Percentiles rank a stretch among this genome's conserved stretches.
These are phyloP conservation scores for Plectosphaerella cucumerina DNA, from an alignment of 2,329 filamentous ascomycete species.

Conservation along the genomic window DNA sequence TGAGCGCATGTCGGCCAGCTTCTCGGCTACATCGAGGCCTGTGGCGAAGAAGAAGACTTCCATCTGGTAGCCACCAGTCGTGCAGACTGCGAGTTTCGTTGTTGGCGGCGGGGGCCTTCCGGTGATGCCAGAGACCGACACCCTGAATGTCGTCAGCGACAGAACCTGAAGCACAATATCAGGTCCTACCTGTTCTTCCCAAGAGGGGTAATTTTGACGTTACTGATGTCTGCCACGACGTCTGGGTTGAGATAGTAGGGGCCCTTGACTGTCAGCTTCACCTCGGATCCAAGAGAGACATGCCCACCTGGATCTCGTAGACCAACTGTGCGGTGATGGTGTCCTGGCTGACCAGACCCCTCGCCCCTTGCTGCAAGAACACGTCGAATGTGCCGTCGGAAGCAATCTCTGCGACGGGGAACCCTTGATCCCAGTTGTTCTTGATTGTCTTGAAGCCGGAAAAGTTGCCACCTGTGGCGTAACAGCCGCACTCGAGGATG, in stretches of 20 bases:
- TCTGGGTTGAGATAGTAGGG: conserved; percentile 44
- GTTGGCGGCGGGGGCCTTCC: conserved; percentile 33
- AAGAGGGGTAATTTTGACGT: conserved; percentile 30
- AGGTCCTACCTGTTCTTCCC: conserved; percentile 8
- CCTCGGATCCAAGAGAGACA: too few relatives aligned
- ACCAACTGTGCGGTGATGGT: conserved; percentile 40
- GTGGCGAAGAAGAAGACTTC: conserved; percentile 21
- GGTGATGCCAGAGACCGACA: conserved; percentile 29
- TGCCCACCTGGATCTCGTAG: conserved; percentile 38
- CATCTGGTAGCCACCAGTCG: conserved; percentile 30
- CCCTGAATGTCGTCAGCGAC: conserved; percentile 14
- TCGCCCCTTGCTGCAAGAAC: conserved; percentile 25
- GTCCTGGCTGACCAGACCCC: conserved; percentile 30
- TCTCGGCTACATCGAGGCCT: conserved; percentile 19
- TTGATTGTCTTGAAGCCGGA: conserved; percentile 39
- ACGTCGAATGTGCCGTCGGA: conserved; percentile 26
- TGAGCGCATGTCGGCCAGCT: conserved; percentile 15
- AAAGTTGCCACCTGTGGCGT: conserved; percentile 52
- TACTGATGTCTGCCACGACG: conserved; percentile 36
- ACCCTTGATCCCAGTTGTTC: conserved; percentile 26
- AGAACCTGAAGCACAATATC: too few relatives aligned
- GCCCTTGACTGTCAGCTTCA: conserved; percentile 11
- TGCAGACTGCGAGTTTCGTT: conserved; percentile 33
- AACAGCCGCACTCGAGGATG: conserved; percentile 49
- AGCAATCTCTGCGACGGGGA: conserved; percentile 33